Conservation (phyloP, 495 filamentous ascomycete genomes). For the Letharia lupina region DNA sequence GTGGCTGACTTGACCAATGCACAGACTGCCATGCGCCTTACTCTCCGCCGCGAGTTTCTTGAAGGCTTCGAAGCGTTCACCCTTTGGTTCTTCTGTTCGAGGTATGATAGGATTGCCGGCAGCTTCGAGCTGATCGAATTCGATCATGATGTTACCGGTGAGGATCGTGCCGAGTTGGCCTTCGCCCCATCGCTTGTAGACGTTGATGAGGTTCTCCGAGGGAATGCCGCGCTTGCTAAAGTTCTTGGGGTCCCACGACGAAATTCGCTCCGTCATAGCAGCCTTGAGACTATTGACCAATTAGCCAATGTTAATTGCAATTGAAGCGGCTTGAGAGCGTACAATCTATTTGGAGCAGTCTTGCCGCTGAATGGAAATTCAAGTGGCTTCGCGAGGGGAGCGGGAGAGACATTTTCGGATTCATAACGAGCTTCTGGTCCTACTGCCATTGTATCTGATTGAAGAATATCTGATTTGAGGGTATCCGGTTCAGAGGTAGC, state of each 20-base stretch:
- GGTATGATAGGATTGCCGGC: constrained; percentile 53
- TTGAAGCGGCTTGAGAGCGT: background rate
- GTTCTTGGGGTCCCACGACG: constrained; percentile 47
- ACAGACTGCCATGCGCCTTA: constrained; percentile 47
- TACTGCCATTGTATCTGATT: constrained; percentile 14
- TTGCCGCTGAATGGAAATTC: constrained; percentile 49
- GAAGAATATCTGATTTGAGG: background rate
- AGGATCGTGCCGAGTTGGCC: constrained; percentile 49
- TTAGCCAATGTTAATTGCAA: background rate
- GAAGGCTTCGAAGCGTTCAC: constrained; percentile 52
- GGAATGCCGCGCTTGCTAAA: constrained; percentile 48
- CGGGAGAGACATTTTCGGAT: constrained; percentile 34
- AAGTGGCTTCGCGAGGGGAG: constrained; percentile 47
- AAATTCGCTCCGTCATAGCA: constrained; percentile 53
- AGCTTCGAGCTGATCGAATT: constrained; percentile 49
- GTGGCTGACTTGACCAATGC: constrained; percentile 54
- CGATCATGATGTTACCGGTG: constrained; percentile 57
- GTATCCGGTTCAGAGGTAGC: background rate
- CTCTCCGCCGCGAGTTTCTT: constrained; percentile 39
- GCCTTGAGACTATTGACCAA: constrained; percentile 44
- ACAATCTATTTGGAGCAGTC: constrained; percentile 45
- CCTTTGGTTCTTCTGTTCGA: constrained; percentile 35
- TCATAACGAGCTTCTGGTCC: constrained; percentile 23
- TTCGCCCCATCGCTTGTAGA: constrained; percentile 54
- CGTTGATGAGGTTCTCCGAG: constrained; percentile 45